Conservation (phyloP, 2,329 filamentous ascomycete genomes). For the Penicillium decumbens region DNA sequence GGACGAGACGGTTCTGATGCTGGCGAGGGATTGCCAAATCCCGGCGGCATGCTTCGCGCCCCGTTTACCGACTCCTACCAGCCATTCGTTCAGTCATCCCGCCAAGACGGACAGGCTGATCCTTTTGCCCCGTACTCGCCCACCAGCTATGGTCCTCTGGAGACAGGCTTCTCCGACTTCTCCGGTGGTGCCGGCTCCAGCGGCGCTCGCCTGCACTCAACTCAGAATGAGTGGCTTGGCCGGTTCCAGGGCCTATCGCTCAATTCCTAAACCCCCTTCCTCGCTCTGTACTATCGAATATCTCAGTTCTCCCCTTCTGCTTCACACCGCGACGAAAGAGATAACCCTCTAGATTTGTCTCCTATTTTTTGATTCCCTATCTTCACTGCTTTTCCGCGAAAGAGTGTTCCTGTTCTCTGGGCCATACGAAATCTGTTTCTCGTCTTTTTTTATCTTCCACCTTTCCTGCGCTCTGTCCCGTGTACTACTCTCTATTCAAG, state of each 20-base stretch:
- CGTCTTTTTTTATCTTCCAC: not conserved
- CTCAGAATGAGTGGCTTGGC: conserved; percentile 55
- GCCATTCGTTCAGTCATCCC: conserved; percentile 30
- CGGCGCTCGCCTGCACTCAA: conserved; percentile 32
- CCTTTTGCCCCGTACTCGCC: conserved; percentile 34
- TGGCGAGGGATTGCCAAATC: conserved; percentile 26
- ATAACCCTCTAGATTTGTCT: conserved; percentile 1
- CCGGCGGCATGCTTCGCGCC: conserved; percentile 30
- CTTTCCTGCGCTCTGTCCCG: not conserved
- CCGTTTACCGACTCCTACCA: conserved; percentile 39
- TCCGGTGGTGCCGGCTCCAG: conserved; percentile 33
- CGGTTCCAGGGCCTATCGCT: conserved; percentile 69
- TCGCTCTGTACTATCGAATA: conserved; percentile 4
- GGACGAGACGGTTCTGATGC: conserved; percentile 29
- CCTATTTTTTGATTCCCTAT: not conserved
- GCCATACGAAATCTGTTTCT: not conserved
- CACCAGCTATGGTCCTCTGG: conserved; percentile 37
- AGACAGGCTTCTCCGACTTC: conserved; percentile 33
- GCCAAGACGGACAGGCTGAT: conserved; percentile 36
- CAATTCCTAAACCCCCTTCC: conserved; percentile 48
- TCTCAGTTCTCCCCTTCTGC: not conserved
- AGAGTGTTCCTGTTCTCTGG: conserved; percentile 5
- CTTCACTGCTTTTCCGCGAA: conserved; percentile 2
- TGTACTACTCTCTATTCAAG: conserved; percentile 10
- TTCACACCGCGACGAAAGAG: not conserved